Evolutionary conservation across 768 basidiomycete species (phyloP).

Genomic region (Sporobolomyces roseus): DNA sequence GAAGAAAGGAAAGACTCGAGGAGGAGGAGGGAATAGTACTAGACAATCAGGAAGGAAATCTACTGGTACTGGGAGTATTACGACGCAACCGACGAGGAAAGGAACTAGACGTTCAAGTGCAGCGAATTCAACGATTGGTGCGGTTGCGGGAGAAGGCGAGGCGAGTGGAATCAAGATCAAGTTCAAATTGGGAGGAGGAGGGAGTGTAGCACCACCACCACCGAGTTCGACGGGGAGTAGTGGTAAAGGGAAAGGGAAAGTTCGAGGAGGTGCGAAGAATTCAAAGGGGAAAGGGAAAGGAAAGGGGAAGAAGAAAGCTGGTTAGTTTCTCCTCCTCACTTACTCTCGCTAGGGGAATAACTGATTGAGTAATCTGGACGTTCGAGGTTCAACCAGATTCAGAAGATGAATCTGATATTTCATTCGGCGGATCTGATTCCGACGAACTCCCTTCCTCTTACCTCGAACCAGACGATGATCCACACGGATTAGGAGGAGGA

Average conservation of each 20-base stretch:
- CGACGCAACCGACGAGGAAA: not conserved
- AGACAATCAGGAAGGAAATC: not conserved
- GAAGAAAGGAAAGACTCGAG: not conserved
- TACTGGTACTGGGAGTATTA: not conserved
- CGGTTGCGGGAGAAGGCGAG: not conserved
- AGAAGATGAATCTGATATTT: constrained; percentile 18
- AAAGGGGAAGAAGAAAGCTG: constrained; percentile 30
- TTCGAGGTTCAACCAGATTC: too few relatives aligned
- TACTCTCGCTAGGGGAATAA: too few relatives aligned
- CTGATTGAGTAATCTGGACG: too few relatives aligned
- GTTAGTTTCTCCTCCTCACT: not conserved
- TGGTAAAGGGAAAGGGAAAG: constrained; percentile 1
- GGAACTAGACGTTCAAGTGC: not conserved
- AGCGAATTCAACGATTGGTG: too few relatives aligned
- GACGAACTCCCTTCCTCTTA: too few relatives aligned
- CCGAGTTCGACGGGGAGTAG: not conserved
- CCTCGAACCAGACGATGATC: constrained; percentile 1
- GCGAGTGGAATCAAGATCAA: constrained; percentile 34
- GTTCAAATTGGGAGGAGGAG: constrained; percentile 33
- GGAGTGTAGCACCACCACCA: not conserved
- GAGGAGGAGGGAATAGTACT: not conserved
- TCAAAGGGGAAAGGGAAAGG: constrained; percentile 20
- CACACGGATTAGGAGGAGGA: not conserved
- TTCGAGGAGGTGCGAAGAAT: not conserved
- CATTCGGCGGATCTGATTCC: not conserved